phyloP scores from a whole-genome alignment of 106 monocot species.

The Allium fistulosum region DNA sequence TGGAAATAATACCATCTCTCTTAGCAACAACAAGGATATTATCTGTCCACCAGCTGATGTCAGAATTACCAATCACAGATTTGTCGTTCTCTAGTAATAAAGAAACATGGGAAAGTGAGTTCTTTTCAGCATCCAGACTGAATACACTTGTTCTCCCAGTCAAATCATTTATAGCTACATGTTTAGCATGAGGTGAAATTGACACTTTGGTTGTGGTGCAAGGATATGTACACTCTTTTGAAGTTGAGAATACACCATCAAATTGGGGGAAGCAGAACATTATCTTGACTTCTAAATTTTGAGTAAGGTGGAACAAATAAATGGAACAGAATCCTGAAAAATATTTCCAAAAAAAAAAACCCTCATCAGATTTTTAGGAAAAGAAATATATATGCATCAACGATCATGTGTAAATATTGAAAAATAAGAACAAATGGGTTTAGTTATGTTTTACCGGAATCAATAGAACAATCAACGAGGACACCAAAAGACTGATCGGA shows the following conservation, averaged over 20 bases:
- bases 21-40: slow-evolving; percentile 52
- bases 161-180: slow-evolving; percentile 60
- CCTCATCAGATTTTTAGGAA: background rate
- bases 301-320: slow-evolving; percentile 33
- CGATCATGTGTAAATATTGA: background rate
- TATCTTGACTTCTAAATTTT: slow-evolving; percentile 35
- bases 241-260: slow-evolving; percentile 51
- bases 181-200: slow-evolving; percentile 62
- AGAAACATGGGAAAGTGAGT: slow-evolving; percentile 43
- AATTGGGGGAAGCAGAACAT: slow-evolving; percentile 31
- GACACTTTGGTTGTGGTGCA: slow-evolving; percentile 44
- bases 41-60: slow-evolving; percentile 86
- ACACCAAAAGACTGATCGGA: slow-evolving; percentile 48
- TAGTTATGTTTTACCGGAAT: background rate
- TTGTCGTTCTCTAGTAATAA: slow-evolving; percentile 14
- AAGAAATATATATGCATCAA: background rate
- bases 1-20: slow-evolving; percentile 33
- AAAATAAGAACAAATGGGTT: background rate
- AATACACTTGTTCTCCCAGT: slow-evolving; percentile 52
- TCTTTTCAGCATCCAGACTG: slow-evolving; percentile 23
- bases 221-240: slow-evolving; percentile 22
- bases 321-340: slow-evolving; percentile 58
- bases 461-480: slow-evolving; percentile 36
- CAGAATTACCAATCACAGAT: slow-evolving; percentile 33
- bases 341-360: background rate